Evolutionary conservation across 2,329 filamentous ascomycete species (phyloP), one percentile per base, ranked within the genome.

Genomic region (Sphaerulina populicola): DNA sequence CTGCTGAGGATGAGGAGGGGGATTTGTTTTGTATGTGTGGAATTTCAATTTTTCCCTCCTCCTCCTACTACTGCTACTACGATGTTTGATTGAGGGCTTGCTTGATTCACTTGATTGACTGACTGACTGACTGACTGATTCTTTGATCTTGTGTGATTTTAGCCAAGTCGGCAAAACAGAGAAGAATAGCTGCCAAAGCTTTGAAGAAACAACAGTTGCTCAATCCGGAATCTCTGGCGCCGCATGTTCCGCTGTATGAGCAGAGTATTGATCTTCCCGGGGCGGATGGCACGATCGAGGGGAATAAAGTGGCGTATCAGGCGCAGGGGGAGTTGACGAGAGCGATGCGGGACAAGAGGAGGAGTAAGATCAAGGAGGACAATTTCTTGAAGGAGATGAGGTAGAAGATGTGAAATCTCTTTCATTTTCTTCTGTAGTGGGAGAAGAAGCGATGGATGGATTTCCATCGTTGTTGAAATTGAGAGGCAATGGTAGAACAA

Each of bases 161-260:
- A 89, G 85, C 86, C 53, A 93, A 93, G 78, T 90, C 85, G 27
- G 89, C 88, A 69, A 91, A 90, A 66, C 81, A 88, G 68, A 81
- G 87, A 54, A 77, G 81, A 51, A 67, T 84, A 49, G 87, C 87
- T 7, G 80, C 81, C 38, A 89, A 68, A 75, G 86, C 72, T 71
- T 77, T 67, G 69, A 76, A 70, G 65, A 87, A 64, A 68, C 82
- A 64, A 78, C 68, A 81, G 49, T 74, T 80, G 45, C 81, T 83
- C 64, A 79, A 89, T 70, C 70, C 85, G 12, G 81, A 81, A 47
- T 75, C 80, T 29, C 71, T 87, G 39, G 77, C 63, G 15, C 72
- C 73, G 5, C 74, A 88, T 72, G 73, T 93, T 35, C 86, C 87
- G 8, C 67, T 91, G 37, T 82, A 86, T 65, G 80, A 88, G 63